Percentiles rank a stretch among this genome's conserved stretches.
Evolutionary conservation across 768 basidiomycete species (phyloP).

Genomic region (Vishniacozyma victoriae): DNA sequence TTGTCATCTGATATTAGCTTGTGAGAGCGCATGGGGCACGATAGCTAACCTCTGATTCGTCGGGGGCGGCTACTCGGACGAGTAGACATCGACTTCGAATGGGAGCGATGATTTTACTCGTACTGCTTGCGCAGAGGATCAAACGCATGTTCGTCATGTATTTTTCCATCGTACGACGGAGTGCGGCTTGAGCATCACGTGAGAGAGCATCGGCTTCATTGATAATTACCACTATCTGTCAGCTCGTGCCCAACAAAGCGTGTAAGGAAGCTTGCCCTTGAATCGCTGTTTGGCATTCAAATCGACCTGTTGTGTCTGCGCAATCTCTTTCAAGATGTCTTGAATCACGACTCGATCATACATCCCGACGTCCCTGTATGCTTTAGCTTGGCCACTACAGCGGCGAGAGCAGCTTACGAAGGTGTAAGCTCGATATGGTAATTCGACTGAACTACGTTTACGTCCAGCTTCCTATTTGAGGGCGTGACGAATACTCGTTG

Average conservation of each 20-base stretch:
- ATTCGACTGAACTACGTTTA: conserved; percentile 95
- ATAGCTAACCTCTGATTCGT: conserved; percentile 61
- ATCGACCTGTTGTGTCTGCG: conserved; percentile 97
- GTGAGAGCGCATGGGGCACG: neutral
- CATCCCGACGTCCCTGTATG: conserved; percentile 79
- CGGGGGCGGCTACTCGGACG: conserved; percentile 86
- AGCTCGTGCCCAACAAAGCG: neutral
- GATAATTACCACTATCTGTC: conserved; percentile 77
- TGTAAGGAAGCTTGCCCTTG: conserved; percentile 60
- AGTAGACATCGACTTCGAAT: conserved; percentile 93
- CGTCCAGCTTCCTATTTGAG: conserved; percentile 85
- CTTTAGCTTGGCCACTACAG: neutral
- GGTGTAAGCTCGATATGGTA: conserved; percentile 97
- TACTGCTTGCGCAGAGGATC: conserved; percentile 92
- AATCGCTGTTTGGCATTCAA: conserved; percentile 90
- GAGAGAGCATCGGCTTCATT: conserved; percentile 94
- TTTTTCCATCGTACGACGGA: conserved; percentile 98
- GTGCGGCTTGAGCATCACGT: conserved; percentile 92
- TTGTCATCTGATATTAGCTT: conserved; percentile 59
- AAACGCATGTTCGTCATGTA: conserved; percentile 97
- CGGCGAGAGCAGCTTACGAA: conserved; percentile 55
- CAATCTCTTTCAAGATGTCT: conserved; percentile 95
- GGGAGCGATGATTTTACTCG: conserved; percentile 89
- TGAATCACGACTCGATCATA: conserved; percentile 94
- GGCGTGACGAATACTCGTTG: conserved; percentile 93